phyloP scores from a whole-genome alignment of 2,329 filamentous ascomycete genomes.

The Saccharata proteae region DNA sequence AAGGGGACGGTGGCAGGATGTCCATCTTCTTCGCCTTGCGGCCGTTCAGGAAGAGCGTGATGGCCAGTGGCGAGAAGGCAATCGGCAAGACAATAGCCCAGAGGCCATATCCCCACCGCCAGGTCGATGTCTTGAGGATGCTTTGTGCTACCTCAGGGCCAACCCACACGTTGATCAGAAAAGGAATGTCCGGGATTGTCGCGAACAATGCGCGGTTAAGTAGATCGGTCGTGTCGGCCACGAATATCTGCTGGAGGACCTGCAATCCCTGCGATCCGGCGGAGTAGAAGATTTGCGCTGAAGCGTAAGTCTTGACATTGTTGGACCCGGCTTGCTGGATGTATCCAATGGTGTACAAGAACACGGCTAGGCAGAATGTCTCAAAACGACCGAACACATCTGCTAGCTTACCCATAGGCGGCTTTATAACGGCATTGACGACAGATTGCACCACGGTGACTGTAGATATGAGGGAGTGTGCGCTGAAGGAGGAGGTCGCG shows the following conservation, averaged over 20 bases:
- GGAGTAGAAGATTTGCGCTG: slow-evolving; percentile 49
- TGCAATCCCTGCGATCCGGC: slow-evolving; percentile 48
- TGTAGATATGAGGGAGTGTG: slow-evolving; percentile 54
- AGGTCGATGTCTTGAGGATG: slow-evolving; percentile 37
- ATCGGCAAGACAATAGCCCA: slow-evolving; percentile 50
- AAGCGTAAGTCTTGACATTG: slow-evolving; percentile 40
- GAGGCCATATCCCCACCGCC: slow-evolving; percentile 53
- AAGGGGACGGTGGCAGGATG: slow-evolving; percentile 27
- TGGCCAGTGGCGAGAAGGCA: slow-evolving; percentile 42
- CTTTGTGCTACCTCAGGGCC: slow-evolving; percentile 40
- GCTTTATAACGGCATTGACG: slow-evolving; percentile 50
- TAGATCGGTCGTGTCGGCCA: slow-evolving; percentile 50
- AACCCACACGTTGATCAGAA: slow-evolving; percentile 49
- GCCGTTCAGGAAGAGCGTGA: slow-evolving; percentile 41
- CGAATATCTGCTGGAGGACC: slow-evolving; percentile 52
- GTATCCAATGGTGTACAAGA: slow-evolving; percentile 45
- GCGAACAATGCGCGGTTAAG: slow-evolving; percentile 48
- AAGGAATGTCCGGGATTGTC: slow-evolving; percentile 46
- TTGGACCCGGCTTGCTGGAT: slow-evolving; percentile 44
- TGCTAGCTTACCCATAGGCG: slow-evolving; percentile 49
- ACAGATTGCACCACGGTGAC: slow-evolving; percentile 52
- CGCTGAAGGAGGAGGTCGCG: slow-evolving; percentile 52
- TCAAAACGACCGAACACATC: slow-evolving; percentile 52
- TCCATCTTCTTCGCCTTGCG: slow-evolving; percentile 39
- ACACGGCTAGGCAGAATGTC: slow-evolving; percentile 42